Conservation (phyloP, 768 basidiomycete genomes). For the Suillus weaverae region DNA sequence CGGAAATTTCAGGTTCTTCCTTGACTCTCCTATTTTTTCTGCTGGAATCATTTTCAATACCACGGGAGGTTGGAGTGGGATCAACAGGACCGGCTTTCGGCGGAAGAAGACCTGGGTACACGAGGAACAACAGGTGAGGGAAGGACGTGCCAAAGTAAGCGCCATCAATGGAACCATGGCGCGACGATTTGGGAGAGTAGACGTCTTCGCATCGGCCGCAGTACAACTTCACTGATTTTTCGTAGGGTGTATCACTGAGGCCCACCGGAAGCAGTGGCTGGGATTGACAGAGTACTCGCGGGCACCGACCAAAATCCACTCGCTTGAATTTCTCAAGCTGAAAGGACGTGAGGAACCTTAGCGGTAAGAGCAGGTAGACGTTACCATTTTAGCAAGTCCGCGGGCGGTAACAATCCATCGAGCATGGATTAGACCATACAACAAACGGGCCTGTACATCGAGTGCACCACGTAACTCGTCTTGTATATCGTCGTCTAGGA, state of each 20-base stretch:
- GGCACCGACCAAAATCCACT: conserved; percentile 97
- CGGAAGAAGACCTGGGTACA: conserved; percentile 91
- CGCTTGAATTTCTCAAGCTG: conserved; percentile 97
- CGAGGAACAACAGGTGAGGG: conserved; percentile 95
- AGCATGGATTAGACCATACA: conserved; percentile 97
- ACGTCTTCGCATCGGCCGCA: conserved; percentile 99
- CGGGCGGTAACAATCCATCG: conserved; percentile 95
- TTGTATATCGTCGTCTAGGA: conserved; percentile 86
- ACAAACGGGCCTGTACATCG: conserved; percentile 88
- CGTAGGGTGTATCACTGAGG: conserved; percentile 94
- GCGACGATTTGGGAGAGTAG: conserved; percentile 95
- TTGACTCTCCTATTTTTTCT: conserved; percentile 49
- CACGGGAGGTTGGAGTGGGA: conserved; percentile 27
- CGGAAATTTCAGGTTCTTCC: conserved; percentile 51
- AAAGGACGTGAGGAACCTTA: not conserved
- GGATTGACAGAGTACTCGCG: conserved; percentile 91
- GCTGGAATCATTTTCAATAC: conserved; percentile 28
- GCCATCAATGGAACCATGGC: conserved; percentile 97
- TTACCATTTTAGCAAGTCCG: conserved; percentile 93
- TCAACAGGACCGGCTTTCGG: conserved; percentile 65
- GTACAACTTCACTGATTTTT: conserved; percentile 98
- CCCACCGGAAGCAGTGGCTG: conserved; percentile 97
- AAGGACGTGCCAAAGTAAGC: conserved; percentile 99
- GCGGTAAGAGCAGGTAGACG: not conserved
- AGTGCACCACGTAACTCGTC: conserved; percentile 91